Evolutionary conservation across 2,329 filamentous ascomycete genomes (phyloP), one percentile per base, ranked within the genome.

Genomic region (Ophiostoma ulmi): DNA sequence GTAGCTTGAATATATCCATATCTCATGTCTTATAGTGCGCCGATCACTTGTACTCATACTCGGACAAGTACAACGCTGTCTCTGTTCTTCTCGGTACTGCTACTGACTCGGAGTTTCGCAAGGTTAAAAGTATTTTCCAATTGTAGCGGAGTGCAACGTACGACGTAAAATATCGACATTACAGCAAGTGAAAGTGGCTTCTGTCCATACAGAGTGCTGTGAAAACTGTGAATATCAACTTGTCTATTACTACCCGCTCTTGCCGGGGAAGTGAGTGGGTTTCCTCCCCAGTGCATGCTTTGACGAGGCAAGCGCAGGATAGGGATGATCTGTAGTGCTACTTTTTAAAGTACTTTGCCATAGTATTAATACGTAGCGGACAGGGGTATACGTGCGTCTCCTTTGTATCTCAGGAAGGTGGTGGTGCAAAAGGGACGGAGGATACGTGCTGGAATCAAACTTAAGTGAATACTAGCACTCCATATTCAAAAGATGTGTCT

Each of bases 261-360:
- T 71, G 72, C 72, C 70, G 70, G 67, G 69, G 67, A 70, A 70
- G 66, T 67, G 72, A 69, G 70, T 72, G 70, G 68, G 31, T 39
- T 64, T 52, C 22, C 48, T 44, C 55, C 68, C 71, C 65, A 55
- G 36, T 31, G 39, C 69, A 70, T 68, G 69, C 69, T 71, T 72
- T 73, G 72, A 73, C 72, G 71, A 73, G 70, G 67, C 71, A 72
- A 73, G 72, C 71, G 70, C 71, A 72, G 70, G 63, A 39, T 36
- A 39, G 20, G 35, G 58, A 17, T 31, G 11, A 17, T 36, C 31
- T 63, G 31, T 14, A 35, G 55, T 63, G 10, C 20, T 35, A 63
- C 31, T 20, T 36, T 36, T 13, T 13, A 3, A 10, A 48, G 17
- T 48, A 48, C 44, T 48, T 48, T 48, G 44, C 17, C 17, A 31